Evolutionary conservation across 345 rosid species (phyloP), one percentile per base, ranked within the genome.

Genomic region (Aquilaria malaccensis): DNA sequence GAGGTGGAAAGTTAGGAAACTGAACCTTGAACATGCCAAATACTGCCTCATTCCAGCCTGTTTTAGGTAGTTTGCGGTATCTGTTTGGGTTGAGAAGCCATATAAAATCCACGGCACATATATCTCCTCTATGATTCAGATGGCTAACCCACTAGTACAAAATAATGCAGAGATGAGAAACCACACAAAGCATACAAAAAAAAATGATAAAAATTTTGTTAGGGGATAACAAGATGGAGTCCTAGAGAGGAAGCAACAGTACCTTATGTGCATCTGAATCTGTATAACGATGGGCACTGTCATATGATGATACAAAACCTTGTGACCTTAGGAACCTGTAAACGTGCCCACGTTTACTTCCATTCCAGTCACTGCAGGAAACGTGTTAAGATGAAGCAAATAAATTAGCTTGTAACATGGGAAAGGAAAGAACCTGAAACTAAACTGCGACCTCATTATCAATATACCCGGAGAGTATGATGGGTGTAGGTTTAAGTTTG

Each of bases 211-310:
- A 37, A 4, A 3, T 37, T 37, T 9, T 1, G 43, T 5, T 37
- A 5, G 7, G 43, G 43, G 43, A 37, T 37, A 37, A 37, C 5
- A 37, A 10, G 53, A 37, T 37, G 22, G 14, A 11, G 32, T 41
- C 15, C 5, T 58, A 7, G 13, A 9, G 9, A 60, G 63, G 48
- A 59, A 59, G 52, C 29, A 30, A 56, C 59, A 55, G 74, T 65
- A 78, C 99, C 97, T 82, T 94, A 33, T 90, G 99, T 48, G 92
- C 95, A 85, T 94, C 99, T 61, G 90, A 82, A 73, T 94, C 99
- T n/a, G 95, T 84, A 59, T 94, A 94, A 52, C 77, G 88, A 71
- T 94, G 99, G 64, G 97, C 99, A 66, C 85, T 81, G 76, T 90
- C 99, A 75, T 90, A 94, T 2, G 99, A 94, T 1, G 99, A 94